Conservation (phyloP, 495 filamentous ascomycete species). For the Daldinia loculata region DNA sequence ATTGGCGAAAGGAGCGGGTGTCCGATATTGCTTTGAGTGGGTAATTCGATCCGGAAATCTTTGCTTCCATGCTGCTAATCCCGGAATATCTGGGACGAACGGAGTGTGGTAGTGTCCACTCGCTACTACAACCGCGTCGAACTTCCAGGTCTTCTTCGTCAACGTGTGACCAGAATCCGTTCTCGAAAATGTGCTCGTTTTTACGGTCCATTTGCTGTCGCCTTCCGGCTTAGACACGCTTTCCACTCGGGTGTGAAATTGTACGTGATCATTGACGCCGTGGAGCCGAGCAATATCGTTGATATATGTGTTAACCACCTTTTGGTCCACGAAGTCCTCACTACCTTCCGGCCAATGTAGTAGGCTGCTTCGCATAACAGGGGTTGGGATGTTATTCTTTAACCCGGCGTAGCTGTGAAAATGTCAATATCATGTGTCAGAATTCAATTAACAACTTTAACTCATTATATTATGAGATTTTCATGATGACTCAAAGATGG, state of each 20-base stretch:
- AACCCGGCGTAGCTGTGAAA: slow-evolving; percentile 67
- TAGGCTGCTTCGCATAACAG: slow-evolving; percentile 66
- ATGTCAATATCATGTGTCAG: slow-evolving; percentile 20
- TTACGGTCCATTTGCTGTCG: slow-evolving; percentile 60
- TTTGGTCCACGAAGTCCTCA: slow-evolving; percentile 63
- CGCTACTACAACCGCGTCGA: slow-evolving; percentile 66
- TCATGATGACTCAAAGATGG: background rate
- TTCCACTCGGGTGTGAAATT: slow-evolving; percentile 66
- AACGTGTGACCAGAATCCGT: slow-evolving; percentile 36
- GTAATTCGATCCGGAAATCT: slow-evolving; percentile 60
- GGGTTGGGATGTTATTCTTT: slow-evolving; percentile 71
- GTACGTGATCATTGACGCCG: slow-evolving; percentile 58
- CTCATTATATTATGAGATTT: background rate
- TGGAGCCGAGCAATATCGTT: slow-evolving; percentile 61
- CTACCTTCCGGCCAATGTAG: slow-evolving; percentile 68
- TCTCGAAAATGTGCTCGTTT: slow-evolving; percentile 47
- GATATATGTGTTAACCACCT: slow-evolving; percentile 65
- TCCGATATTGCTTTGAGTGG: slow-evolving; percentile 70
- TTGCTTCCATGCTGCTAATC: slow-evolving; percentile 61
- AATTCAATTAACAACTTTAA: background rate
- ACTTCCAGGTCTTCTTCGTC: slow-evolving; percentile 51
- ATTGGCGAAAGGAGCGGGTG: slow-evolving; percentile 52
- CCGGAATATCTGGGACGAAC: slow-evolving; percentile 63
- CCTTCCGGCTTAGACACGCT: slow-evolving; percentile 56
- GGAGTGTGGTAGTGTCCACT: slow-evolving; percentile 68